Percentiles rank a stretch among this genome's conserved stretches.
phyloP scores from a whole-genome alignment of 177 flowering plant genomes.

The Vitis hybrid region DNA sequence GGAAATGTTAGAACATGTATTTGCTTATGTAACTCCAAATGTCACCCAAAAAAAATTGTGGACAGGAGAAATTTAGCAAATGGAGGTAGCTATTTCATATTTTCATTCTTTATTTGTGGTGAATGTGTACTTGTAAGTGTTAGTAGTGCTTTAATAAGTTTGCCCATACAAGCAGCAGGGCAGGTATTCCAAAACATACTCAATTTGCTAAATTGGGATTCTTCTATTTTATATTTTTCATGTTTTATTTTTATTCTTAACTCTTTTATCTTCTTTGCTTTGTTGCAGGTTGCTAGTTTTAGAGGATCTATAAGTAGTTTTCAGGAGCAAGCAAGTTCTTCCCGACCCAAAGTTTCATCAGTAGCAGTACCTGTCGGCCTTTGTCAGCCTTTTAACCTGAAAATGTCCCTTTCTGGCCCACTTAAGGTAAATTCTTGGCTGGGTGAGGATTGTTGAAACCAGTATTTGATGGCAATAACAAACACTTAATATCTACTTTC shows the following conservation, averaged over 20 bases:
- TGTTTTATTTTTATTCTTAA: not conserved
- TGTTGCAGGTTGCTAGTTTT: slow-evolving; percentile 77
- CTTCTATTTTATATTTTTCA: not conserved
- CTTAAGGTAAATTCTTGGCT: slow-evolving; percentile 52
- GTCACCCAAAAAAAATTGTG: no score
- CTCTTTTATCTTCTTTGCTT: not conserved
- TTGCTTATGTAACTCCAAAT: no score
- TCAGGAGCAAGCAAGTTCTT: slow-evolving; percentile 85
- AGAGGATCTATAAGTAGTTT: slow-evolving; percentile 92
- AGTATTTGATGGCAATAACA: not conserved
- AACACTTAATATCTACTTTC: not conserved
- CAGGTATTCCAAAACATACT: no score
- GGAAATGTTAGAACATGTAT: no score
- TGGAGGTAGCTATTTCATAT: no score
- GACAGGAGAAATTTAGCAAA: no score
- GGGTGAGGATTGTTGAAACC: not conserved
- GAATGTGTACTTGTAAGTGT: no score
- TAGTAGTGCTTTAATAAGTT: no score
- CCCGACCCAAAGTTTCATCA: slow-evolving; percentile 50
- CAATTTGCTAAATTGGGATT: no score
- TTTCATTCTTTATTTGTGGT: no score
- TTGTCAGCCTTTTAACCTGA: slow-evolving; percentile 65
- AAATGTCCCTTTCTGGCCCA: slow-evolving; percentile 69
- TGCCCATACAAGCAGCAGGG: no score
- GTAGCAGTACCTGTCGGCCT: slow-evolving; percentile 61